Conservation (phyloP, 306 rosid genomes). For the Lagenaria siceraria region DNA sequence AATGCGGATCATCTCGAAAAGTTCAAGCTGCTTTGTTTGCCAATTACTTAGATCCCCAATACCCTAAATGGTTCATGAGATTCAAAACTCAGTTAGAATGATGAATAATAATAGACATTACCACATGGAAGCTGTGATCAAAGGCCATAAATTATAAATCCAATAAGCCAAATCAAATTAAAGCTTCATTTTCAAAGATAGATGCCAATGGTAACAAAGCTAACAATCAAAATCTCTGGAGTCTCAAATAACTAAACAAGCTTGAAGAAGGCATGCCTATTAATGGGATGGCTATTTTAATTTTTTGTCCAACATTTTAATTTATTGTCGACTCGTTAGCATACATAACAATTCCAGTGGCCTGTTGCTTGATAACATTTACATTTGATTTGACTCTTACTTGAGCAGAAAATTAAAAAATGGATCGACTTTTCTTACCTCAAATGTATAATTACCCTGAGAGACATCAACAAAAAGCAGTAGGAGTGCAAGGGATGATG, state of each 20-base stretch:
- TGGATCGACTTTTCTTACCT: slow-evolving; percentile 28
- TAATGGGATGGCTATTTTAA: not conserved
- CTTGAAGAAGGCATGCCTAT: not conserved
- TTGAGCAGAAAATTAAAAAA: not conserved
- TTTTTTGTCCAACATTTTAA: not conserved
- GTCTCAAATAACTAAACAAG: not conserved
- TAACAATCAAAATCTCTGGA: not conserved
- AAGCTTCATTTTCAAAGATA: too few relatives aligned
- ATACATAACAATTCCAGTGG: not conserved
- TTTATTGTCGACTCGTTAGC: not conserved
- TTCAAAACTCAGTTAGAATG: not conserved
- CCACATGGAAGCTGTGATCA: too few relatives aligned
- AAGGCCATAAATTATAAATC: not conserved
- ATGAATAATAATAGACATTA: too few relatives aligned
- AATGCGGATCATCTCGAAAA: slow-evolving; percentile 11
- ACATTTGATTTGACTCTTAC: not conserved
- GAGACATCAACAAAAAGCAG: slow-evolving; percentile 29
- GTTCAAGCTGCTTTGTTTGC: slow-evolving; percentile 20
- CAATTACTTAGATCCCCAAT: slow-evolving; percentile 19
- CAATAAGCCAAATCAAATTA: not conserved
- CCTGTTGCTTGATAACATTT: not conserved
- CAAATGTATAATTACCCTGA: slow-evolving; percentile 26
- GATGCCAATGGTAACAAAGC: not conserved
- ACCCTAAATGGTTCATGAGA: slow-evolving; percentile 14
- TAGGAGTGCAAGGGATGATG: slow-evolving; percentile 27